A percentile compares a stretch with the other conserved stretches of the same genome.
Conservation (phyloP, 441 rosid genomes). For the Adansonia rubrostipa region DNA sequence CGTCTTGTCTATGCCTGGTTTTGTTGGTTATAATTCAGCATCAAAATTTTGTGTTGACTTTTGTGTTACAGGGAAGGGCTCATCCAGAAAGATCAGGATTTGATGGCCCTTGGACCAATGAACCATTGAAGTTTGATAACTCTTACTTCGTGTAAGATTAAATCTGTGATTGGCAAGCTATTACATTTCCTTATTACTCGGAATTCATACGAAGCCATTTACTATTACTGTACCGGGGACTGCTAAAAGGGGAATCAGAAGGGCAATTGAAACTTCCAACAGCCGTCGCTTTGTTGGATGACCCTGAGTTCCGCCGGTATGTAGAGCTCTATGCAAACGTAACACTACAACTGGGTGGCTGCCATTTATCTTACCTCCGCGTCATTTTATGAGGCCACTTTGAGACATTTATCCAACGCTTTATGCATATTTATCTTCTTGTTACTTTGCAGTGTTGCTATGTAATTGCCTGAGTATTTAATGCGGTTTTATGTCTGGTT, state of each 20-base stretch:
- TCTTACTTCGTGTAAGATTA: constrained; percentile 75
- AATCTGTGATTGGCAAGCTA: constrained; percentile 16
- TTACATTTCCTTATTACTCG: not conserved
- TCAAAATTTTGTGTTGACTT: constrained; percentile 19
- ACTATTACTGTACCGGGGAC: constrained; percentile 51
- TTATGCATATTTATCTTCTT: not conserved
- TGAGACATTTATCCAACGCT: not conserved
- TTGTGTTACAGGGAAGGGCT: constrained; percentile 65
- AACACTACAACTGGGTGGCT: constrained; percentile 13
- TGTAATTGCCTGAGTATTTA: not conserved
- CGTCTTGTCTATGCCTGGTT: not conserved
- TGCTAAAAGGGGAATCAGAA: constrained; percentile 67
- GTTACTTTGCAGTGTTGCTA: constrained; percentile 1
- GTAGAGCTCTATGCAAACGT: constrained; percentile 89
- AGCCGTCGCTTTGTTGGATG: constrained; percentile 71
- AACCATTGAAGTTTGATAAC: constrained; percentile 86
- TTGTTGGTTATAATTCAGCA: not conserved
- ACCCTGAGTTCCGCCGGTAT: constrained; percentile 55
- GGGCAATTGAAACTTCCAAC: constrained; percentile 83
- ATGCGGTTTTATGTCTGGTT: not conserved
- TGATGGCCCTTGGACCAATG: constrained; percentile 90
- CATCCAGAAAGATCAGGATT: constrained; percentile 90
- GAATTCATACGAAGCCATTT: constrained; percentile 12
- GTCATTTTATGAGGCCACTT: not conserved
- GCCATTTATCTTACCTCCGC: not conserved